Evolutionary conservation across 345 rosid species (phyloP).

Genomic region (Citrus australasica): DNA sequence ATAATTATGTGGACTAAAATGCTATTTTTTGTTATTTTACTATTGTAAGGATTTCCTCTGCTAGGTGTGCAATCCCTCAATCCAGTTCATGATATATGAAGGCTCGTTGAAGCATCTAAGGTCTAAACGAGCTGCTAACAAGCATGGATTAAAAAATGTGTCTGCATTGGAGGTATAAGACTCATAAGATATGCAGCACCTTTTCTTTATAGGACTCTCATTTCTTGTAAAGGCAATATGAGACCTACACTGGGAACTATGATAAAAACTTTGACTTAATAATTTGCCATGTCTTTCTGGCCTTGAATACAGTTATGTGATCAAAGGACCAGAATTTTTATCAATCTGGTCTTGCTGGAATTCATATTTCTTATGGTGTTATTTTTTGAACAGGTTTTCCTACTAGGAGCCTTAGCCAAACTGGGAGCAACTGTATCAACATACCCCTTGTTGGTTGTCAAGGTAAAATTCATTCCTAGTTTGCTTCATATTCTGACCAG

Average conservation of each 20-base stretch:
- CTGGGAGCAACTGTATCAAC: conserved; percentile 67
- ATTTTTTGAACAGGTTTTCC: conserved; percentile 41
- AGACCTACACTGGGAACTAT: background rate
- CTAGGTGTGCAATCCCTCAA: conserved; percentile 74
- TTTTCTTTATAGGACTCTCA: background rate
- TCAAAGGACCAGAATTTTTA: background rate
- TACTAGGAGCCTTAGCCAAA: conserved; percentile 68
- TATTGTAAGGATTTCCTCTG: conserved; percentile 10
- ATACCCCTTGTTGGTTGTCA: conserved; percentile 64
- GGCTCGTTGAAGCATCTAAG: conserved; percentile 45
- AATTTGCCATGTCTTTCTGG: background rate
- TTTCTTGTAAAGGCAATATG: background rate
- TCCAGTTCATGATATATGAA: conserved; percentile 75
- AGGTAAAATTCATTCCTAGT: conserved; percentile 37
- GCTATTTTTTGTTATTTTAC: conserved; percentile 9
- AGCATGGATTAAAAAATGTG: conserved; percentile 36
- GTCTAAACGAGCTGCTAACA: conserved; percentile 40
- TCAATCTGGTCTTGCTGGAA: background rate
- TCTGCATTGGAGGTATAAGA: conserved; percentile 54
- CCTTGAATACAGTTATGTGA: background rate
- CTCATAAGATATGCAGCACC: background rate
- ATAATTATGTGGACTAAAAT: background rate
- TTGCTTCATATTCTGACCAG: background rate
- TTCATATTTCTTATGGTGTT: background rate
- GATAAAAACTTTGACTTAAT: background rate